These are phyloP conservation scores for Aspergillus coremiiformis DNA, from an alignment of 495 filamentous ascomycete genomes.

Conservation along the genomic window DNA sequence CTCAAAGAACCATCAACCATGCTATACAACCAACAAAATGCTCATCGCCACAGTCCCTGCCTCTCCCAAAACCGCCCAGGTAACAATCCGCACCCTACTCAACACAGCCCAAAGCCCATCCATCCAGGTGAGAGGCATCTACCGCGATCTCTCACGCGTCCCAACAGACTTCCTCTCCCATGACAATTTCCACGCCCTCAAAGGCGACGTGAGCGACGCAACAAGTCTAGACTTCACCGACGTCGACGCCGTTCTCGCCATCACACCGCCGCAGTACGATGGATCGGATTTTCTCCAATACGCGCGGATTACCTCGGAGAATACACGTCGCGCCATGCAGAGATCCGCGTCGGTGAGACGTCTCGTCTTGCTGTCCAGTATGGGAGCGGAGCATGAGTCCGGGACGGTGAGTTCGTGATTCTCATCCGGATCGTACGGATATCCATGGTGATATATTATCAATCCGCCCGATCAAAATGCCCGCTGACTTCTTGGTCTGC, in stretches of 20 bases:
- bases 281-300: background rate
- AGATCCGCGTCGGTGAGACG: background rate
- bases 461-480: too few species aligned
- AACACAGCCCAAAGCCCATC: background rate
- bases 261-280: constrained; percentile 1
- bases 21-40: constrained; percentile 1
- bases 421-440: too few species aligned
- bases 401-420: constrained; percentile 2
- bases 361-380: constrained; percentile 6
- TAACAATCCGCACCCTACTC: constrained; percentile 2
- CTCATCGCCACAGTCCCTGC: constrained; percentile 3
- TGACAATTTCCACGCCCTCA: background rate
- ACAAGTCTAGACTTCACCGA: background rate
- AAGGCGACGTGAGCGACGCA: constrained; percentile 1
- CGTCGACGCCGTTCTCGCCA: constrained; percentile 3
- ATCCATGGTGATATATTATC: too few species aligned
- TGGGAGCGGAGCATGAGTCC: constrained; percentile 2
- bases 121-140: background rate
- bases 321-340: background rate
- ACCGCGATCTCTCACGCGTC: constrained; percentile 2
- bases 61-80: constrained; percentile 5
- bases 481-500: too few species aligned
- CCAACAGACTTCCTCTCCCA: constrained; percentile 2
- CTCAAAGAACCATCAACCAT: too few species aligned
- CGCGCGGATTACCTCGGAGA: background rate